A percentile compares a stretch with the other conserved stretches of the same genome.
Conservation (phyloP, 2,329 filamentous ascomycete genomes). For the Curvularia spicifera region DNA sequence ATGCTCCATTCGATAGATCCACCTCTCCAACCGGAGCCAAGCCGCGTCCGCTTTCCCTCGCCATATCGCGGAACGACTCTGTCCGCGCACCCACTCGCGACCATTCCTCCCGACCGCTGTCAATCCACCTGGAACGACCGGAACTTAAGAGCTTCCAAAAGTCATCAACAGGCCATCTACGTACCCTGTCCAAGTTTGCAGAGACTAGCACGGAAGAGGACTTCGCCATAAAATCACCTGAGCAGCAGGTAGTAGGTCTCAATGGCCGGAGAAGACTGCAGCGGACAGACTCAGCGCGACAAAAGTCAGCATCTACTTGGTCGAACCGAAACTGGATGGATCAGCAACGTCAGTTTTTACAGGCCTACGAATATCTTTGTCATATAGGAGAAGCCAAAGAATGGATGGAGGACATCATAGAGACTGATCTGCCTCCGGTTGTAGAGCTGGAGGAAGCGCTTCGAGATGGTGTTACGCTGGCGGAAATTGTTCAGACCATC, state of each 20-base stretch:
- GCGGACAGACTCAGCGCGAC: slow-evolving; percentile 64
- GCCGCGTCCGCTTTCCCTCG: slow-evolving; percentile 53
- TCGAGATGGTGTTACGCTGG: slow-evolving; percentile 89
- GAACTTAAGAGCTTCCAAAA: slow-evolving; percentile 84
- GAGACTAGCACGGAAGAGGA: slow-evolving; percentile 77
- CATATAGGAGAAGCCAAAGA: slow-evolving; percentile 99
- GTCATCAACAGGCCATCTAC: slow-evolving; percentile 87
- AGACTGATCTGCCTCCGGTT: slow-evolving; percentile 85
- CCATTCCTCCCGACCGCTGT: slow-evolving; percentile 40
- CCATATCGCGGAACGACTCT: slow-evolving; percentile 48
- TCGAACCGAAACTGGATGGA: slow-evolving; percentile 97
- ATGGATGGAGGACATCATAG: slow-evolving; percentile 94
- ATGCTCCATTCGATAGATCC: slow-evolving; percentile 56
- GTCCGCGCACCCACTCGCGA: slow-evolving; percentile 47
- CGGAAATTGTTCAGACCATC: slow-evolving; percentile 89
- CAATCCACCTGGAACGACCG: slow-evolving; percentile 46
- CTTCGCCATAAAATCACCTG: slow-evolving; percentile 76
- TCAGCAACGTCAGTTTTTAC: slow-evolving; percentile 92
- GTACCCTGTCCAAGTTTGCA: slow-evolving; percentile 83
- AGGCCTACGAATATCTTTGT: slow-evolving; percentile 97
- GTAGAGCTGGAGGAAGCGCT: slow-evolving; percentile 92
- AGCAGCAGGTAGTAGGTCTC: slow-evolving; percentile 86
- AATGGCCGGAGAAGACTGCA: slow-evolving; percentile 85
- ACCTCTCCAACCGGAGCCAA: slow-evolving; percentile 47
- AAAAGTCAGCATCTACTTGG: slow-evolving; percentile 67